Conservation (phyloP, 2,329 filamentous ascomycete genomes). For the Drechmeria coniospora region DNA sequence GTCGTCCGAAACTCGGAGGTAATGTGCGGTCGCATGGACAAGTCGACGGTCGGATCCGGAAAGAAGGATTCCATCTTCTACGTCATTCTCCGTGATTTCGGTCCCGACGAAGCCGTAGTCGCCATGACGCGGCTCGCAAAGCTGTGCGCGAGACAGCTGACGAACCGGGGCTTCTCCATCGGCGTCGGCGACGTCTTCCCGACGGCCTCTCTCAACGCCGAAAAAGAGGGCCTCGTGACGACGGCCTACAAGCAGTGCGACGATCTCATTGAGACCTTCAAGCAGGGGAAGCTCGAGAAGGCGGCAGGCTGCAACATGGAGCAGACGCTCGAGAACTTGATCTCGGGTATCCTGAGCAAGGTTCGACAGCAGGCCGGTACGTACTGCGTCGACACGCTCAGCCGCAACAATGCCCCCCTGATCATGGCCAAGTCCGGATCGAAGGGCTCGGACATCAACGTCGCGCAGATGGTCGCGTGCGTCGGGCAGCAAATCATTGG, state of each 20-base stretch:
- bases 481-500: conserved; percentile 98
- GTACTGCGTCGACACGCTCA: conserved; percentile 79
- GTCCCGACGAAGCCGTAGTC: conserved; percentile 70
- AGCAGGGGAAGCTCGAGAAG: conserved; percentile 67
- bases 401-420: conserved; percentile 79
- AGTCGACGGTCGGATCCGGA: conserved; percentile 87
- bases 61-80: conserved; percentile 99
- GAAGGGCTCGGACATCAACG: conserved; percentile 95
- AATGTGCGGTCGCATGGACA: conserved; percentile 97
- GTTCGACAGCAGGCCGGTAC: conserved; percentile 85
- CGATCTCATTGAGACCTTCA: conserved; percentile 67
- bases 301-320: conserved; percentile 82
- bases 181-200: conserved; percentile 92
- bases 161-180: conserved; percentile 88
- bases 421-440: conserved; percentile 97
- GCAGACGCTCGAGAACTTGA: conserved; percentile 75
- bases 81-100: conserved; percentile 88
- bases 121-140: conserved; percentile 92
- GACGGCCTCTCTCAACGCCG: conserved; percentile 48
- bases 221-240: conserved; percentile 63
- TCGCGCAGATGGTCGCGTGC: conserved; percentile 95
- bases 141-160: conserved; percentile 74
- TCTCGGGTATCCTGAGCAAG: conserved; percentile 81
- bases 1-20: conserved; percentile 93
- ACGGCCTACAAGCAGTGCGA: conserved; percentile 71